Conservation (phyloP, 192 early-diverging fungal species). For the Umbelopsis sp. region DNA sequence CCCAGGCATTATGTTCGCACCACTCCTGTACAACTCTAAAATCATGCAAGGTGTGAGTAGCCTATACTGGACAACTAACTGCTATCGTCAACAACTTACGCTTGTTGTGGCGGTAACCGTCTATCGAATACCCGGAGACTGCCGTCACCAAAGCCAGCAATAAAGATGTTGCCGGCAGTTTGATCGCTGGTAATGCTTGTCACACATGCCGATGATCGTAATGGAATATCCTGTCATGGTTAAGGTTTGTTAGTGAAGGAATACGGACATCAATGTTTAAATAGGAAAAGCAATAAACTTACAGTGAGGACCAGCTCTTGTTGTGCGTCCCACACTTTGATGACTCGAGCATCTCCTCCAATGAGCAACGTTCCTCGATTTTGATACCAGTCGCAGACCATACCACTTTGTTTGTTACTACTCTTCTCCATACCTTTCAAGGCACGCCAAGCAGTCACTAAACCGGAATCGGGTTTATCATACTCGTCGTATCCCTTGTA, state of each 20-base stretch:
- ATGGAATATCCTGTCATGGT: constrained; percentile 57
- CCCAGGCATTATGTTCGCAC: constrained; percentile 64
- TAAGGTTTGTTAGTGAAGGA: no score
- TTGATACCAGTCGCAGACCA: constrained; percentile 85
- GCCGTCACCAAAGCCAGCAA: constrained; percentile 79
- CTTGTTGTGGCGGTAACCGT: constrained; percentile 53
- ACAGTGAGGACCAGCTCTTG: constrained; percentile 72
- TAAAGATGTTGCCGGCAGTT: constrained; percentile 61
- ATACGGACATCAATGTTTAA: no score
- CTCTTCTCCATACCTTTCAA: constrained; percentile 69
- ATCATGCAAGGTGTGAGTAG: background rate
- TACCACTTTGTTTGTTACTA: constrained; percentile 53
- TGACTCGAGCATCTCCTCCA: constrained; percentile 65
- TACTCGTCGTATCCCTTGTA: constrained; percentile 68
- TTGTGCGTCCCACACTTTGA: constrained; percentile 83
- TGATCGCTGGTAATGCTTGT: constrained; percentile 70
- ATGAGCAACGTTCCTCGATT: constrained; percentile 63
- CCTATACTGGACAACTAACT: background rate
- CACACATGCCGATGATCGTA: constrained; percentile 54
- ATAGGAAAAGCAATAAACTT: constrained; percentile 25
- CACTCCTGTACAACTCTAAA: constrained; percentile 56
- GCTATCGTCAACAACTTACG: constrained; percentile 39
- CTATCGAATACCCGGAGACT: constrained; percentile 72
- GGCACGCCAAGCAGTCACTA: constrained; percentile 77
- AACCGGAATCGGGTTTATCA: constrained; percentile 55